These are phyloP conservation scores for Paracoccidioides lutzii DNA, from an alignment of 2,329 filamentous ascomycete species.

Conservation along the genomic window DNA sequence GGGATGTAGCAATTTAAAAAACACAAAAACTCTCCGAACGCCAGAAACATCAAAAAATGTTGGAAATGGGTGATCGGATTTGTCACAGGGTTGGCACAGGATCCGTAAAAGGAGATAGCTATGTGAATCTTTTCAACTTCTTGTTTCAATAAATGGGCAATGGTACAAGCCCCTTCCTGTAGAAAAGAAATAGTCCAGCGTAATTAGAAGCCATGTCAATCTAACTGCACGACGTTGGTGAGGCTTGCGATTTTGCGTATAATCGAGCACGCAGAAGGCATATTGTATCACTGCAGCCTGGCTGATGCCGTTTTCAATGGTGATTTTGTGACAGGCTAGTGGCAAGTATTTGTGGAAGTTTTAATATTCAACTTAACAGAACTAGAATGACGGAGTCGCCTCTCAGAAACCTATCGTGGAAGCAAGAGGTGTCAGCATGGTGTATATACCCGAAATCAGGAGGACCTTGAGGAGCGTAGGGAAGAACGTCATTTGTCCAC, in stretches of 20 bases:
- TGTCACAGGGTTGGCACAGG: background rate
- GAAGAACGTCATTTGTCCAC: background rate
- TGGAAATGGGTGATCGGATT: background rate
- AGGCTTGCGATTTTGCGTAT: background rate
- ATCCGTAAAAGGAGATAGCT: background rate
- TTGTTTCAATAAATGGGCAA: background rate
- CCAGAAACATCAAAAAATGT: background rate
- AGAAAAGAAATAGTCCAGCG: background rate
- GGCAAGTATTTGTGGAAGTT: background rate
- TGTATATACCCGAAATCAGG: background rate
- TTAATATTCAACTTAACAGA: conserved; percentile 52
- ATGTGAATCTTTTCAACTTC: background rate
- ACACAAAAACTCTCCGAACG: background rate
- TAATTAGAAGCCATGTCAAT: background rate
- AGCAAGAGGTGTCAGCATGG: background rate
- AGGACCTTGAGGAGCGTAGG: background rate
- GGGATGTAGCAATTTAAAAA: no score
- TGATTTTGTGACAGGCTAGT: background rate
- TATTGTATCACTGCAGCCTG: background rate
- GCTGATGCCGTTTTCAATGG: background rate
- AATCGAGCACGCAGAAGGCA: background rate
- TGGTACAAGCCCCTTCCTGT: background rate
- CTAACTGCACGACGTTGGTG: background rate
- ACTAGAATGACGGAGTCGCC: conserved; percentile 83
- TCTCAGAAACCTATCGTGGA: conserved; percentile 55